A percentile compares a stretch with the other conserved stretches of the same genome.
phyloP scores from a whole-genome alignment of 805 yeast species.

The Sugiyamaella lignohabitans region DNA sequence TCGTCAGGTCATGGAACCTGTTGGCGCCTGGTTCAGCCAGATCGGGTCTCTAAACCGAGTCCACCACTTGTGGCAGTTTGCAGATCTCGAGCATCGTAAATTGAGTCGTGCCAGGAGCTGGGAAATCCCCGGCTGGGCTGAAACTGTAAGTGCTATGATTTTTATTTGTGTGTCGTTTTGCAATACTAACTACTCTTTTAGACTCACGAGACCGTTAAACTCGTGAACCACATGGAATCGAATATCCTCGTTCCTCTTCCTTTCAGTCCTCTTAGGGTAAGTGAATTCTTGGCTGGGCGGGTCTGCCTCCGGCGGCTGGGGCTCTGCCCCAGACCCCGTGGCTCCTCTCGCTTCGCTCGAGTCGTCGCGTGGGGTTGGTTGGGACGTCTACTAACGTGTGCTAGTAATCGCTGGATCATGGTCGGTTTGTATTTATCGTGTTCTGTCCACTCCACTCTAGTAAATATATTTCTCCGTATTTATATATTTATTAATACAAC shows the following conservation, averaged over 20 bases:
- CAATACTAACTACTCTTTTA: slow-evolving; percentile 1
- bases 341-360: no score
- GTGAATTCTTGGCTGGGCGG: no score
- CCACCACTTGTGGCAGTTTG: slow-evolving; percentile 41
- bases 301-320: no score
- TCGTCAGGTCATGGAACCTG: slow-evolving; percentile 43
- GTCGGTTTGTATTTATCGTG: no score
- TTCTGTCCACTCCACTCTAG: no score
- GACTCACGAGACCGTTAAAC: slow-evolving; percentile 37
- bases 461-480: no score
- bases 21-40: slow-evolving; percentile 41
- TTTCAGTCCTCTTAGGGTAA: slow-evolving; percentile 34
- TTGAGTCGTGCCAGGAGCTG: slow-evolving; percentile 37
- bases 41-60: slow-evolving; percentile 37
- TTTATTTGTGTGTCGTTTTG: no score
- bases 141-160: slow-evolving; percentile 23
- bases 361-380: no score
- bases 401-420: no score
- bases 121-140: slow-evolving; percentile 42
- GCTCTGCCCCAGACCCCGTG: no score
- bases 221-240: slow-evolving; percentile 34
- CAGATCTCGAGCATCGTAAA: slow-evolving; percentile 38
- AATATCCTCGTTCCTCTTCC: slow-evolving; percentile 35
- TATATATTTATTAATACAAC: no score
- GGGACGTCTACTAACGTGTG: no score